Conservation (phyloP, 257 asterid species). For the Solanum sitiens region DNA sequence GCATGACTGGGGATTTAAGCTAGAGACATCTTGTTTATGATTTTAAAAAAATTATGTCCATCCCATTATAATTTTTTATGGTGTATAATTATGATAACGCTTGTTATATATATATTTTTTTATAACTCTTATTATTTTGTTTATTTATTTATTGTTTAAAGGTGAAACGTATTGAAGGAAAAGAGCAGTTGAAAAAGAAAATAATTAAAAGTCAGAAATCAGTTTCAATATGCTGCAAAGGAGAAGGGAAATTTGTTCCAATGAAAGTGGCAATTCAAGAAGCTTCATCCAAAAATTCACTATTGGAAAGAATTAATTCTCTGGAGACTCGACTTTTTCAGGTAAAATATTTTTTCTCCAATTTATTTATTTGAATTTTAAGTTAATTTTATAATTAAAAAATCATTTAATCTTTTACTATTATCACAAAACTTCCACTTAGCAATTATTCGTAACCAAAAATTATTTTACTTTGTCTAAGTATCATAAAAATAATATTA, state of each 20-base stretch:
- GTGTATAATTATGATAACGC: neutral
- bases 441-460: neutral
- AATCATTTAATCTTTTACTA: neutral
- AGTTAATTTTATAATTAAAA: too few species aligned
- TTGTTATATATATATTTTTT: neutral
- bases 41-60: neutral
- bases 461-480: neutral
- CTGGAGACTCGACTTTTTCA: neutral
- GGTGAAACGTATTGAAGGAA: neutral
- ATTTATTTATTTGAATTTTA: neutral
- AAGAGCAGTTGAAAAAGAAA: neutral
- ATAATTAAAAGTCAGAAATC: neutral
- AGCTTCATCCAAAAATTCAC: neutral
- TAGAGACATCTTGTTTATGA: neutral
- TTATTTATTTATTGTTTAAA: neutral
- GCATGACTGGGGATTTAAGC: neutral
- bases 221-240: neutral
- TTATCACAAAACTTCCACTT: neutral
- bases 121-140: neutral
- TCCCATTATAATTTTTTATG: neutral
- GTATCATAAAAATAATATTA: neutral
- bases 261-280: neutral
- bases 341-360: neutral
- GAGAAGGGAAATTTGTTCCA: neutral
- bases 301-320: neutral